Base-by-base conservation (phyloP, 1,284 basidiomycete genomes). In the Pseudozyma thailandica region DNA sequence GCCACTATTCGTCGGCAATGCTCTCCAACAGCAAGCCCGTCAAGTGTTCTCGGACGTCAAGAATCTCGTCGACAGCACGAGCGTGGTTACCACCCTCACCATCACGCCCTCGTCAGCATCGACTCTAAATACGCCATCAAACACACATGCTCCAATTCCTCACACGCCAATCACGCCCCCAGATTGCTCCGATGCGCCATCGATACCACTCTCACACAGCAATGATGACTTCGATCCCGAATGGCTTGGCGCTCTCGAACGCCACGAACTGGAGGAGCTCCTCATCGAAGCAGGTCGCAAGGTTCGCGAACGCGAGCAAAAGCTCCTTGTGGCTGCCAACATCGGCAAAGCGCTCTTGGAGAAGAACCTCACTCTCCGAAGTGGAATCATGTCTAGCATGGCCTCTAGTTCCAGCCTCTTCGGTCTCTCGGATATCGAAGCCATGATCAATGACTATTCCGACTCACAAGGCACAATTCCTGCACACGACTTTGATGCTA, bases 321-420 rank as follows among this genome's bases (percentile, higher is more conserved):
- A 78, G 43, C 63, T 79, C 26, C 68, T 72, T 27, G 64, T 79
- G 23, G 76, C 78, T 9, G 78, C 78, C 26, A 72, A 72, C 37
- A 78, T 79, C 25, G 78, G 78, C 44, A 71, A 78, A 38, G 74
- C 75, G 2, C 63, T 79, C 18, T 53, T 79, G n/a, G 74, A 79
- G 26, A 79, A 79, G 66, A 78, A 79, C 26, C 57, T 75, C 3
- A 69, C 65, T 9, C 66, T 79, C 6, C 56, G 72, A 3, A 74
- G 69, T 37, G 72, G 64, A 21, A 72, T 75, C 57, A 58, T 73
- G 58, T 49, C 53, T 15, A 66, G 70, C 50, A 66, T 72, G 48
- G 70, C 63, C 31, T 66, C 63, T 13, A 61, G 54, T 43, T 51
- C 59, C 18, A 68, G 51, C 44, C 54, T 69, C 25, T 63, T 56